Evolutionary conservation across 2,329 filamentous ascomycete species (phyloP), one percentile per base, ranked within the genome.

Genomic region (Cylindrodendrum hubeiense): DNA sequence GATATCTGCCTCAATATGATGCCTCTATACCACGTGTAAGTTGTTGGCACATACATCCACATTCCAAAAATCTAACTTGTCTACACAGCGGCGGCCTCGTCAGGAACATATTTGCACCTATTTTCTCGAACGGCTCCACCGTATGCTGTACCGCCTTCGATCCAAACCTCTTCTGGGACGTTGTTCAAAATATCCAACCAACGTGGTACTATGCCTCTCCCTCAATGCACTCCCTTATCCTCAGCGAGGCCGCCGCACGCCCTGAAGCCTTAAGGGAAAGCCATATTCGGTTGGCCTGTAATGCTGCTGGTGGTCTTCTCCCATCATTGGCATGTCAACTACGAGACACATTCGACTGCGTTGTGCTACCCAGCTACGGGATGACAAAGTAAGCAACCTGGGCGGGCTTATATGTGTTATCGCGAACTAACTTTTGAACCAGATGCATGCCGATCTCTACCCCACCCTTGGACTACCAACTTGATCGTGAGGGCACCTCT

Each of bases 161-260:
- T 49, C 82, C 85, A 2, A 85, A 81, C 68, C 77, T 86, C 15
- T 88, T 89, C 71, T 88, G 86, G 86, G 85, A 87, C 67, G 79
- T 85, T 17, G 80, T 86, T 6, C 80, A 86, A 61, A 78, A 80
- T 37, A 77, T 80, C 24, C 72, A 76, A 5, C 83, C 85, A 1
- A 87, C 85, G 0, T 88, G 86, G 86, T 88, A 88, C 73, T 88
- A 88, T 70, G 86, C 86, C 1, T 87, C 85, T 13, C 86, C 86
- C 1, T 85, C 85, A 1, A 88, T 88, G 85, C 86, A 88, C 67
- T 82, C 84, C 10, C 78, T 86, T 59, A 86, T 88, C 39, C 76
- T 88, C 1, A 81, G 80, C n/a, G 82, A 84, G 67, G 81, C 78
- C 8, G 67, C 75, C 15, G 74, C 79, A 24, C 79, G 84, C 15